phyloP scores from a whole-genome alignment of 495 filamentous ascomycete species.

The Venustampulla echinocandica region DNA sequence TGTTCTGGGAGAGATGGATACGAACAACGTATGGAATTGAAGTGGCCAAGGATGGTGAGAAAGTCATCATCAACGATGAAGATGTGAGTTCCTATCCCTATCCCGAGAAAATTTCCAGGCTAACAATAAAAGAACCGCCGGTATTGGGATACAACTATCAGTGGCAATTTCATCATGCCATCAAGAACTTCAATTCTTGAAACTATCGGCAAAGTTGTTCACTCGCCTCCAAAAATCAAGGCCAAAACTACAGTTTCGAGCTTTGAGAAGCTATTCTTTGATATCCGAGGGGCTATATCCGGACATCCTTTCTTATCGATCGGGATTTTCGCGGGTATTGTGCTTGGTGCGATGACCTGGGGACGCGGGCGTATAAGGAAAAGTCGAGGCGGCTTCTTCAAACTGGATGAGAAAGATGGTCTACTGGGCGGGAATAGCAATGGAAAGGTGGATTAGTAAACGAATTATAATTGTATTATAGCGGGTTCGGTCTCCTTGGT shows the following conservation, averaged over 20 bases:
- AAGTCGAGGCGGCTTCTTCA: slow-evolving; percentile 59
- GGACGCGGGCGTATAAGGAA: slow-evolving; percentile 49
- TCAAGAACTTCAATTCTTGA: slow-evolving; percentile 92
- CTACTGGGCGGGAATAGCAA: slow-evolving; percentile 48
- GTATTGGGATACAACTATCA: slow-evolving; percentile 91
- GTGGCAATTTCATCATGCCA: slow-evolving; percentile 77
- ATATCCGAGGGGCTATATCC: slow-evolving; percentile 54
- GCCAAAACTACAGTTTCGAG: slow-evolving; percentile 77
- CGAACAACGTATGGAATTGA: slow-evolving; percentile 88
- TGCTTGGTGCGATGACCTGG: slow-evolving; percentile 40
- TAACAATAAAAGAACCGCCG: slow-evolving; percentile 58
- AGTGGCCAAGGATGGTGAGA: slow-evolving; percentile 67
- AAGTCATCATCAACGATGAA: slow-evolving; percentile 95
- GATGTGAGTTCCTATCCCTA: slow-evolving; percentile 55
- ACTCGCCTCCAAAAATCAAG: slow-evolving; percentile 69
- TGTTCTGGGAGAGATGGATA: slow-evolving; percentile 97
- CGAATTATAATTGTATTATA: slow-evolving; percentile 5
- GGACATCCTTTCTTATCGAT: slow-evolving; percentile 67
- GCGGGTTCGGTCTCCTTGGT: slow-evolving; percentile 7
- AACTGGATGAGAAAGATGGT: slow-evolving; percentile 70
- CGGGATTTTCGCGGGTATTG: slow-evolving; percentile 48
- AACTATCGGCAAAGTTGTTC: slow-evolving; percentile 69
- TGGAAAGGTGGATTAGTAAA: slow-evolving; percentile 68
- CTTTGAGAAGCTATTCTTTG: slow-evolving; percentile 72
- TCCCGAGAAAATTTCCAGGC: slow-evolving; percentile 23